A percentile compares a stretch with the other conserved stretches of the same genome.
These are phyloP conservation scores for Scutellaria barbata DNA, from an alignment of 257 asterid genomes.

Conservation along the genomic window DNA sequence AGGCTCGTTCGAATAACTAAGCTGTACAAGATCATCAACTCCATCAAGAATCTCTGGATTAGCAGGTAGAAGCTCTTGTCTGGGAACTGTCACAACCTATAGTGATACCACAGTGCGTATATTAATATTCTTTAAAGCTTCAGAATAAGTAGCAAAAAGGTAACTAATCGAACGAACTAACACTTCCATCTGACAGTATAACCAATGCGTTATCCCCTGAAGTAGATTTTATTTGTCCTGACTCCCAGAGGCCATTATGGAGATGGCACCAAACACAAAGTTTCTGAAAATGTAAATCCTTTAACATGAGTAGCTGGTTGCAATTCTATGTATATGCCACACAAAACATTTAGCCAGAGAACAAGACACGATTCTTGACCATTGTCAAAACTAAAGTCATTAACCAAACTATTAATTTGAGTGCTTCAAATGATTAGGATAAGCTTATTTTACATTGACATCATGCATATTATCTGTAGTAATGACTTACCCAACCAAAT, in stretches of 20 bases:
- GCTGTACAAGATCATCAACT: constrained; percentile 89
- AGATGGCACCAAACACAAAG: constrained; percentile 78
- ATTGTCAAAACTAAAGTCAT: constrained; percentile 23
- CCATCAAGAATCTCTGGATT: constrained; percentile 90
- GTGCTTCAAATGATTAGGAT: background rate
- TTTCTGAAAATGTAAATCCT: constrained; percentile 58
- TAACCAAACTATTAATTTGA: constrained; percentile 18
- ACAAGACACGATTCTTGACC: constrained; percentile 15
- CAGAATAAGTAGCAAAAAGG: constrained; percentile 27
- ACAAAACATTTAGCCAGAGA: constrained; percentile 22
- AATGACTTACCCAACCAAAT: constrained; percentile 6
- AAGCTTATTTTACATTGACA: constrained; percentile 12
- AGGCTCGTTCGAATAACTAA: constrained; percentile 89
- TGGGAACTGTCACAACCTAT: constrained; percentile 66
- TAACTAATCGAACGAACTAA: constrained; percentile 45
- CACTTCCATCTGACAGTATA: constrained; percentile 66
- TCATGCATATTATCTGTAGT: constrained; percentile 17
- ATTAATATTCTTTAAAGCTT: constrained; percentile 25
- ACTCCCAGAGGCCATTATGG: constrained; percentile 62
- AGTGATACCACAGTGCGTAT: constrained; percentile 36
- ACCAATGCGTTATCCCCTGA: constrained; percentile 69
- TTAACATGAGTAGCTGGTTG: constrained; percentile 27
- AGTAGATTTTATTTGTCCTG: constrained; percentile 74
- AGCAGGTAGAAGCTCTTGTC: constrained; percentile 75
- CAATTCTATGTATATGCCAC: constrained; percentile 28